Evolutionary conservation across 495 filamentous ascomycete species (phyloP), one percentile per base, ranked within the genome.

Genomic region (Lindgomyces ingoldianus): DNA sequence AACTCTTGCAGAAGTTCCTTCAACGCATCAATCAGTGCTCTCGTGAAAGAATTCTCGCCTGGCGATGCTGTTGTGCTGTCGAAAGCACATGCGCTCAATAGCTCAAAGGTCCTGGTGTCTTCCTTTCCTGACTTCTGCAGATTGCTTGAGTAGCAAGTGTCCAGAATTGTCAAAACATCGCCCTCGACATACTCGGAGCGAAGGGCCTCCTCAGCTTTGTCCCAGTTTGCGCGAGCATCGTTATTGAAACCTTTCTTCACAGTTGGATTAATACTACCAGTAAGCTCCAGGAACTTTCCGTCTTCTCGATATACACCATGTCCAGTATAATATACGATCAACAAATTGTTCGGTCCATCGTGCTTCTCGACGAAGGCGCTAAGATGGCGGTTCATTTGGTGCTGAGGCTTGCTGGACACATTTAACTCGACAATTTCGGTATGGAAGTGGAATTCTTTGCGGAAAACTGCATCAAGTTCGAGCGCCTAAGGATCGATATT

Each of bases 291-390:
- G 29, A 54, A 18, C 21, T 70, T 53, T 12, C 16, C 16, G 39
- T 62, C 51, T 11, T 64, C 50, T 6, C 53, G 36, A 30, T 51
- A 70, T 2, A 62, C 30, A 19, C 72, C 72, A 56, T 74, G 72
- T 0, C 72, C 72, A 33, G 67, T 70, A 48, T 74, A 74, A 52
- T 72, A 74, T n/a, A 74, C 47, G 21, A 74, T 74, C 36, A 72
- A 22, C 24, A 70, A 58, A 19, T 51, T 67, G 29, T 67, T 50
- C 14, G 60, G 70, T 10, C 50, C 62, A 51, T 74, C 70, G 36
- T 74, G 48, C 45, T 54, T 53, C 14, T 53, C 26, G 18, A 70
- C 57, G 50, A 72, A 69, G 3, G 19, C 33, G 39, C 29, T 27
- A 16, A 72, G 27, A 36, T 42, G 36, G 2, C 36, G 41, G 24